phyloP scores from a whole-genome alignment of 257 asterid species.

The Lantana camara region DNA sequence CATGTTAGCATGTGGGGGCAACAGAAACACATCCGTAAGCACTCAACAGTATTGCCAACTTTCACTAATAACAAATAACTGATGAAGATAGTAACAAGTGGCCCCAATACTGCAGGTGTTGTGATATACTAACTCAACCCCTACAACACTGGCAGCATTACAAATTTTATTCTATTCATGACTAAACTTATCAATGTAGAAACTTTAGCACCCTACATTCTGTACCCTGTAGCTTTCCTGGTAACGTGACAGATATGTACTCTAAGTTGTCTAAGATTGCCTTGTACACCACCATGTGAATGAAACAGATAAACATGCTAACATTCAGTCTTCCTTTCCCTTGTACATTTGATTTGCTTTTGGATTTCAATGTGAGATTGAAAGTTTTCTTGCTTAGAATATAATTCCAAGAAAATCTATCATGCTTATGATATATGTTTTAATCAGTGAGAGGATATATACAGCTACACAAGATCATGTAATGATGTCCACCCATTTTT shows the following conservation, averaged over 20 bases:
- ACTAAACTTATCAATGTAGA: background rate
- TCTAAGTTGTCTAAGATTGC: too few species aligned
- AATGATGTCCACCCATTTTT: background rate
- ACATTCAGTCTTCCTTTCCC: background rate
- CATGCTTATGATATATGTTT: constrained; percentile 4
- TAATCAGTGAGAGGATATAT: background rate
- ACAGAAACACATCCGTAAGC: too few species aligned
- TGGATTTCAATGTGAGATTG: background rate
- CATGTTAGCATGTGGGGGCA: background rate
- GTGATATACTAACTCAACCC: background rate
- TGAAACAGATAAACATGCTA: too few species aligned
- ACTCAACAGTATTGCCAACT: background rate
- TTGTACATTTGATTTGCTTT: background rate
- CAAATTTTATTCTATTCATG: background rate
- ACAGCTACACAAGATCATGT: background rate
- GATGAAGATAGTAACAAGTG: too few species aligned
- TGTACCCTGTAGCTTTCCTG: background rate
- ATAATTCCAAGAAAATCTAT: background rate
- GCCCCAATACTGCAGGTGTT: too few species aligned
- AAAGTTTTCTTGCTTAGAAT: background rate
- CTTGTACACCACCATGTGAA: too few species aligned
- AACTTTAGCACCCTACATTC: background rate
- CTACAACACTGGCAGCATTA: constrained; percentile 4
- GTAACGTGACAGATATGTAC: background rate
- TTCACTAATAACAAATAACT: too few species aligned